Evolutionary conservation across 1,284 basidiomycete genomes (phyloP), one percentile per base, ranked within the genome.

Genomic region (Sanghuangporus sanghuang): DNA sequence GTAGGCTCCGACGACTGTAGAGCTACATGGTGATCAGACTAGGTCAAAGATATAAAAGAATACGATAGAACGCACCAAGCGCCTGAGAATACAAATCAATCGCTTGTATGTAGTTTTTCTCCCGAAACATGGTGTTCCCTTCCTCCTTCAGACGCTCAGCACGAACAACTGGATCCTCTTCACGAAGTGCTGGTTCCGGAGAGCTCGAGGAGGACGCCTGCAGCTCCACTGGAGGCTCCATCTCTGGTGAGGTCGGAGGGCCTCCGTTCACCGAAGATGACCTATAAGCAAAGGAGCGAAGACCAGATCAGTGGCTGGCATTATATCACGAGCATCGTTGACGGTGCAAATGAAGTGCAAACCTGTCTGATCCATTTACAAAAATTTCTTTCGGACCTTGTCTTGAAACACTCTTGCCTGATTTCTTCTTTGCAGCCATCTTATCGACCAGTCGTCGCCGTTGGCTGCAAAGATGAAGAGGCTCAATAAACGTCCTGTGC

Each of bases 61-160:
- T 56, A 63, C 62, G 61, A 58, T 63, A 49, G 32, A 23, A 70
- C 77, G 57, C 67, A 88, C 86, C 81, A 71, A 91, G 89, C n/a
- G 92, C 93, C 68, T 86, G 81, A 55, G 86, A 83, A 75, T 95
- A 95, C 7, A 85, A 75, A n/a, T 86, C 83, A 67, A 93, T 84
- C 14, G 93, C 93, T 18, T 89, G 85, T 4, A 71, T 76, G 71
- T 89, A 94, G 61, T 78, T 78, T 59, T 81, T 84, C 8, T 81
- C 81, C 70, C 87, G 89, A 77, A 93, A 95, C 1, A 85, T 81
- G 1, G 77, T 76, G 74, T 95, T 95, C 27, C 92, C 90, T 65
- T 82, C 74, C 70, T 90, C 89, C 71, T 91, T 91, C 54, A 85
- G 72, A 61, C 82, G 78, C 71, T 90, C 90, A 23, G 88, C 86